Percentiles rank a stretch among this genome's conserved stretches.
Conservation (phyloP, 176 grass and related monocot genomes). For the Paspalum notatum region DNA sequence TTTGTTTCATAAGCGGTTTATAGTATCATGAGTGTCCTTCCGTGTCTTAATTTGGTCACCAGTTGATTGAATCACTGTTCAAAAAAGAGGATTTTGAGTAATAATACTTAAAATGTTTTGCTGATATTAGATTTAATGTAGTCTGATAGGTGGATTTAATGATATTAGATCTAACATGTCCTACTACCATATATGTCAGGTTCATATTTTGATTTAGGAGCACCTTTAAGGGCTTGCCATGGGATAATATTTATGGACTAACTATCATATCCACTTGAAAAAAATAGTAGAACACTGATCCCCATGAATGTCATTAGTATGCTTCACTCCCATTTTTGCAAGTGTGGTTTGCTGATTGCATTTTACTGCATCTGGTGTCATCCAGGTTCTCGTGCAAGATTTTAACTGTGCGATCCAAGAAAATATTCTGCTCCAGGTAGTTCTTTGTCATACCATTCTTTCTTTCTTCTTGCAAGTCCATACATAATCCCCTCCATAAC, state of each 20-base stretch:
- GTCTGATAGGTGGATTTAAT: background rate
- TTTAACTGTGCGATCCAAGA: slow-evolving; percentile 95
- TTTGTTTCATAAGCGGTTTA: slow-evolving; percentile 5
- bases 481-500: background rate
- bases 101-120: background rate
- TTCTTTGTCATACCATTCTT: slow-evolving; percentile 9
- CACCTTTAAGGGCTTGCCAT: slow-evolving; percentile 8
- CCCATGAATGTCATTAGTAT: slow-evolving; percentile 12
- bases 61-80: background rate
- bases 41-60: background rate
- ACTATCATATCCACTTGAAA: slow-evolving; percentile 28
- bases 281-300: slow-evolving; percentile 1
- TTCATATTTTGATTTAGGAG: slow-evolving; percentile 24
- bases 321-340: background rate
- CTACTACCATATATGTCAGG: background rate
- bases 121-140: background rate
- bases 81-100: background rate
- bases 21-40: slow-evolving; percentile 8
- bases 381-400: slow-evolving; percentile 90
- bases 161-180: background rate
- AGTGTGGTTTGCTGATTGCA: background rate
- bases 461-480: slow-evolving; percentile 7
- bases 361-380: slow-evolving; percentile 16
- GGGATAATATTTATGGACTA: slow-evolving; percentile 3
- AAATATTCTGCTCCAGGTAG: slow-evolving; percentile 96